Conservation (phyloP, 2,329 filamentous ascomycete genomes). For the Drechslera avenae region DNA sequence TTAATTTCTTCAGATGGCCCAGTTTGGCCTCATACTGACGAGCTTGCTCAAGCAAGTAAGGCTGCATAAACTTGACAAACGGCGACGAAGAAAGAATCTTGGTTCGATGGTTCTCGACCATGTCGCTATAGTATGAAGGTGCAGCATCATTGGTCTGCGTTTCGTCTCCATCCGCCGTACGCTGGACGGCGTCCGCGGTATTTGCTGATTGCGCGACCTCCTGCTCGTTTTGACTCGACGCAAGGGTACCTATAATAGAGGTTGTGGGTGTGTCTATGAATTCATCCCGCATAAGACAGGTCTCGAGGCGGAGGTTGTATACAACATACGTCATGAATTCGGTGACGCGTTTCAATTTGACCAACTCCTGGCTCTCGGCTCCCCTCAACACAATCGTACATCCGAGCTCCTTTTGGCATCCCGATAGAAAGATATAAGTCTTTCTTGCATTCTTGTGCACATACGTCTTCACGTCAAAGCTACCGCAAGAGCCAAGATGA, state of each 20-base stretch:
- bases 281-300: slow-evolving; percentile 90
- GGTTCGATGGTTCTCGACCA: slow-evolving; percentile 90
- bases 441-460: slow-evolving; percentile 85
- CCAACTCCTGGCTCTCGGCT: slow-evolving; percentile 70
- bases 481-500: slow-evolving; percentile 78
- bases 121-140: slow-evolving; percentile 92
- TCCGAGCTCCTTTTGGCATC: slow-evolving; percentile 85
- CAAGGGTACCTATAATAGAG: slow-evolving; percentile 51
- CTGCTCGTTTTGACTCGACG: slow-evolving; percentile 22
- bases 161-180: slow-evolving; percentile 45
- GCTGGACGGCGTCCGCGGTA: neutral
- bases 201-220: slow-evolving; percentile 1
- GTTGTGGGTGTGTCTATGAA: slow-evolving; percentile 79
- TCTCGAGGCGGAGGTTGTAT: slow-evolving; percentile 95
- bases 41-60: slow-evolving; percentile 89
- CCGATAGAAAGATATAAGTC: slow-evolving; percentile 94
- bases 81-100: slow-evolving; percentile 94
- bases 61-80: slow-evolving; percentile 93
- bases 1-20: slow-evolving; percentile 78
- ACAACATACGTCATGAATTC: slow-evolving; percentile 99
- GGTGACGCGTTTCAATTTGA: slow-evolving; percentile 86
- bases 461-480: slow-evolving; percentile 95
- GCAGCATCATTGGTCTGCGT: slow-evolving; percentile 74
- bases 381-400: slow-evolving; percentile 94
- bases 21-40: slow-evolving; percentile 88